These are phyloP conservation scores for Apiotrichum laibachii DNA, from an alignment of 1,284 basidiomycete genomes.

Conservation along the genomic window DNA sequence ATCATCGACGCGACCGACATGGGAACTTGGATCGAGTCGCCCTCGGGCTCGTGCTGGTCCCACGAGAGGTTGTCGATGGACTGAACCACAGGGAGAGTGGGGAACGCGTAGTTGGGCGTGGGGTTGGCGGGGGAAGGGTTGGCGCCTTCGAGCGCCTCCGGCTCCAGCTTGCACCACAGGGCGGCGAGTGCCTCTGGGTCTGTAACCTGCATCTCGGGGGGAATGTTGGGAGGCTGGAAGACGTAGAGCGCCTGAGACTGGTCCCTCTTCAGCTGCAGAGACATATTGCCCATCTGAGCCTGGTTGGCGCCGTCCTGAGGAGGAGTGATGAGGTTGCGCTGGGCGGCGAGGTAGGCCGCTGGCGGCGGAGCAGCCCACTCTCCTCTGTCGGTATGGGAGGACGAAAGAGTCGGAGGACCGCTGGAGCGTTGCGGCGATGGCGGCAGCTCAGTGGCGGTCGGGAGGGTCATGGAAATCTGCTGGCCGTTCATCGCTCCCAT, in stretches of 20 bases:
- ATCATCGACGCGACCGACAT: background rate
- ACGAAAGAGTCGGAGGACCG: background rate
- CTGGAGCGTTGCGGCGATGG: conserved; percentile 1
- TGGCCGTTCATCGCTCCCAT: background rate
- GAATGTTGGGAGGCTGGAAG: conserved; percentile 1
- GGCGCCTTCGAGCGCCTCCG: background rate
- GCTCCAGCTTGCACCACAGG: conserved; percentile 22
- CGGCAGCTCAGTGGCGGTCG: background rate
- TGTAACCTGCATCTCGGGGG: conserved; percentile 3
- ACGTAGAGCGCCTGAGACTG: background rate
- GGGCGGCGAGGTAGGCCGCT: background rate
- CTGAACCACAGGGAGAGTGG: background rate
- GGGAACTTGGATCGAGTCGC: background rate
- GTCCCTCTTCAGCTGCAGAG: background rate
- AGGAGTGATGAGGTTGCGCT: background rate
- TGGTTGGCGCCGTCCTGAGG: background rate
- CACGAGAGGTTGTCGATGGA: background rate
- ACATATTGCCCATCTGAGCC: background rate
- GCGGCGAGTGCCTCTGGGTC: conserved; percentile 15
- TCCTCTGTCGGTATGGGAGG: background rate
- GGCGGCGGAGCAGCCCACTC: background rate
- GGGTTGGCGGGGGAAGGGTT: background rate
- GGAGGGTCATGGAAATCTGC: background rate
- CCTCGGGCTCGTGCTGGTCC: background rate
- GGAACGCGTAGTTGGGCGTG: background rate